Evolutionary conservation across 1,284 basidiomycete species (phyloP).

Genomic region (Laetiporus sulphureus): DNA sequence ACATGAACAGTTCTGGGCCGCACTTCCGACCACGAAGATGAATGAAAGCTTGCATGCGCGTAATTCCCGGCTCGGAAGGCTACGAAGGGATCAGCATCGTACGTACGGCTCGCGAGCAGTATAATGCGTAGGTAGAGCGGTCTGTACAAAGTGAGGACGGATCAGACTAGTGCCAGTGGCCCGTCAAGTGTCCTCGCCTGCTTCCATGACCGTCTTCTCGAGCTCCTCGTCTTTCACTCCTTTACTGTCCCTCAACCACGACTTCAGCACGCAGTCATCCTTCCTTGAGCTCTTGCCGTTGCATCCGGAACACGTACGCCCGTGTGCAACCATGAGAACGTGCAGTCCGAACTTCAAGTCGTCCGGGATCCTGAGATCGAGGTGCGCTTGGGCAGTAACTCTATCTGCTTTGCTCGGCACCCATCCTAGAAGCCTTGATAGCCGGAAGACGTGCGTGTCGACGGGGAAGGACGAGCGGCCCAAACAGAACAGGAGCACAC

Average conservation of each 20-base stretch:
- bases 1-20: no score
- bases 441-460: conserved; percentile 68
- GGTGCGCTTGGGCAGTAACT: conserved; percentile 64
- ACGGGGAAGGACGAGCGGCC: conserved; percentile 71
- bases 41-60: no score
- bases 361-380: conserved; percentile 56
- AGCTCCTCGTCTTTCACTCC: conserved; percentile 18
- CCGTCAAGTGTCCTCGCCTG: conserved; percentile 4
- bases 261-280: conserved; percentile 26
- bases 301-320: conserved; percentile 48
- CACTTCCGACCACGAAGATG: no score
- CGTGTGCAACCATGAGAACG: conserved; percentile 65
- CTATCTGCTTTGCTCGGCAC: conserved; percentile 58
- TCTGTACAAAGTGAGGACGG: no score
- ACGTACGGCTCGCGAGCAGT: no score
- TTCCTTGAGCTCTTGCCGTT: conserved; percentile 27
- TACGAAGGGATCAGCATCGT: no score
- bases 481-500: conserved; percentile 74
- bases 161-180: no score
- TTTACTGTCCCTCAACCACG: conserved; percentile 21
- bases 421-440: conserved; percentile 65
- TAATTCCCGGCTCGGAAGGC: no score
- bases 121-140: no score
- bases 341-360: conserved; percentile 69
- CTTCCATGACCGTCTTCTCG: conserved; percentile 12